A percentile compares a stretch with the other conserved stretches of the same genome.
Conservation (phyloP, 805 yeast genomes). For the Pichia cephalocereana region DNA sequence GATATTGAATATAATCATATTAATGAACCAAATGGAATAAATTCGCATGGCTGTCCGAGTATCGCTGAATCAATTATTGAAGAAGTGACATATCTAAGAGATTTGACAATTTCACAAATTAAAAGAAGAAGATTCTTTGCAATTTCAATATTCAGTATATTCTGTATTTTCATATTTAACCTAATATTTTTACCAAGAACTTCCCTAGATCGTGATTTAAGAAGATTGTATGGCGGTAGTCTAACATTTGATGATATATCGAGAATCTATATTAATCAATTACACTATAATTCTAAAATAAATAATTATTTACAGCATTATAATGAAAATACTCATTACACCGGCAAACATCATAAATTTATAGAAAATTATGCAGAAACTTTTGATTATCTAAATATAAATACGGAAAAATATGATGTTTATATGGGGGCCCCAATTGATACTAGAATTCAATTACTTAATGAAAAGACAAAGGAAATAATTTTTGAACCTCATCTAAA, state of each 20-base stretch:
- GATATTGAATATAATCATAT: no score
- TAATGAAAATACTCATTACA: slow-evolving; percentile 15
- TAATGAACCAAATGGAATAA: no score
- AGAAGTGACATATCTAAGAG: slow-evolving; percentile 19
- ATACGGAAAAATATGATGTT: slow-evolving; percentile 46
- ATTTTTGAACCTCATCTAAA: slow-evolving; percentile 39
- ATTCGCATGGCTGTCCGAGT: slow-evolving; percentile 2
- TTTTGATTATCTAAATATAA: slow-evolving; percentile 29
- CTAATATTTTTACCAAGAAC: slow-evolving; percentile 77
- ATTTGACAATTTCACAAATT: slow-evolving; percentile 21
- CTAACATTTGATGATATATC: slow-evolving; percentile 64
- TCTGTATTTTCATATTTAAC: slow-evolving; percentile 47
- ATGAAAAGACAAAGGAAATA: slow-evolving; percentile 24
- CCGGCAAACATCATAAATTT: slow-evolving; percentile 18
- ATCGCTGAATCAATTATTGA: slow-evolving; percentile 22
- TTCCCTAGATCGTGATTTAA: slow-evolving; percentile 69
- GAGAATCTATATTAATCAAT: slow-evolving; percentile 37
- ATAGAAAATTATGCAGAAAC: slow-evolving; percentile 11
- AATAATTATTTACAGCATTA: slow-evolving; percentile 13
- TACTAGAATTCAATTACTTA: slow-evolving; percentile 31
- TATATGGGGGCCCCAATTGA: slow-evolving; percentile 45
- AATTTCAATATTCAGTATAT: slow-evolving; percentile 26
- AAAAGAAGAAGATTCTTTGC: slow-evolving; percentile 28
- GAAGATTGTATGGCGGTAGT: slow-evolving; percentile 59
- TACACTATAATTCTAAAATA: slow-evolving; percentile 17